A percentile compares a stretch with the other conserved stretches of the same genome.
Conservation (phyloP, 2,329 filamentous ascomycete genomes). For the Alternaria longipes region DNA sequence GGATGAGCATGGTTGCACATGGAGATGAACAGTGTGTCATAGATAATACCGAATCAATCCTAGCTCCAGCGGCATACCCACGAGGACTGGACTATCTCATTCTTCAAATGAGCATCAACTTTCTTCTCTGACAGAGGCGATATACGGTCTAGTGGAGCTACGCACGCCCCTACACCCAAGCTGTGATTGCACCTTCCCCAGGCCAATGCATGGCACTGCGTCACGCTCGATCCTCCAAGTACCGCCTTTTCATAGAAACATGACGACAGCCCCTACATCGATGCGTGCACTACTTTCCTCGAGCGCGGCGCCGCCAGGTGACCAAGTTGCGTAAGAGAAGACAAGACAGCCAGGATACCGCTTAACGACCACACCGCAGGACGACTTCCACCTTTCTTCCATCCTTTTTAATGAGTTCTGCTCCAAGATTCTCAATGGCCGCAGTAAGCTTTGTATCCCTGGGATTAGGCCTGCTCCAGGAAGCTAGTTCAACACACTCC, state of each 20-base stretch:
- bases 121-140: background rate
- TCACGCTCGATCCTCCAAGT: too few relatives aligned
- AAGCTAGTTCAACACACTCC: background rate
- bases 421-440: background rate
- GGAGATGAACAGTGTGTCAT: conserved; percentile 1
- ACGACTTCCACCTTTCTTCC: background rate
- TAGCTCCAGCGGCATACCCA: conserved; percentile 5
- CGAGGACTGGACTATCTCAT: background rate
- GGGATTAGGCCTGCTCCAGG: too few relatives aligned
- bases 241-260: too few relatives aligned
- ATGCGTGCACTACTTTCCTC: too few relatives aligned
- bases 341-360: background rate
- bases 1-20: background rate
- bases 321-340: background rate
- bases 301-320: too few relatives aligned
- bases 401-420: background rate
- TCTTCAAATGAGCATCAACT: background rate
- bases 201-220: too few relatives aligned
- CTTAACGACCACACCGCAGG: background rate
- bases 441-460: too few relatives aligned
- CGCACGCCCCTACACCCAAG: too few relatives aligned
- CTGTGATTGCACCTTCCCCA: too few relatives aligned
- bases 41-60: conserved; percentile 14
- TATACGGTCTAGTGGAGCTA: too few relatives aligned
- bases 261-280: too few relatives aligned